phyloP scores from a whole-genome alignment of 768 basidiomycete genomes.

The Russula vinacea region DNA sequence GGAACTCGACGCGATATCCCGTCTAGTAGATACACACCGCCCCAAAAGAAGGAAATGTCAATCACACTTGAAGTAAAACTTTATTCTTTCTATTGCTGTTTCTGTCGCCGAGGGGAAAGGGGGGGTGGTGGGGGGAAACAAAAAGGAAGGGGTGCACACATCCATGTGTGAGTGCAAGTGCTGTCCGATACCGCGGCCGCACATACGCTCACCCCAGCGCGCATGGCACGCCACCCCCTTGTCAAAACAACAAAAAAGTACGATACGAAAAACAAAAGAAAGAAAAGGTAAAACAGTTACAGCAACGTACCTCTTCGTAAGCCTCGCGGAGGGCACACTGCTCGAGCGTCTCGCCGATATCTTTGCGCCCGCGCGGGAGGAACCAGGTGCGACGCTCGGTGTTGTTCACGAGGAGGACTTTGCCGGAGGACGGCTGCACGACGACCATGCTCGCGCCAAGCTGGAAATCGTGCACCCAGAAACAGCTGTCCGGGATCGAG shows the following conservation, averaged over 20 bases:
- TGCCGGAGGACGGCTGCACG: slow-evolving; percentile 54
- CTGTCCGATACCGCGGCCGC: background rate
- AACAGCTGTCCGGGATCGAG: slow-evolving; percentile 45
- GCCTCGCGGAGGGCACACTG: slow-evolving; percentile 59
- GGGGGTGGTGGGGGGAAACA: no score
- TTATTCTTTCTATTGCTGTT: background rate
- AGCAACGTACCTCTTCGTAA: slow-evolving; percentile 55
- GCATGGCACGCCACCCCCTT: slow-evolving; percentile 2
- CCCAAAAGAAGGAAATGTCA: background rate
- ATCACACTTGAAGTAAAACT: background rate
- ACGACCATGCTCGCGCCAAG: slow-evolving; percentile 63
- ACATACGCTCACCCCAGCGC: background rate
- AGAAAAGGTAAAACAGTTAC: background rate
- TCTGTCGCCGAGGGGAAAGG: background rate
- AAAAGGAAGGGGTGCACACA: background rate
- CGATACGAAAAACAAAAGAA: background rate
- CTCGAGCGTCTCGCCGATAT: slow-evolving; percentile 61
- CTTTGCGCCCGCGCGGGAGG: slow-evolving; percentile 63
- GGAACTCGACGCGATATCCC: slow-evolving; percentile 47
- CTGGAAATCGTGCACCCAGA: slow-evolving; percentile 51
- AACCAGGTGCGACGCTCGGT: slow-evolving; percentile 43
- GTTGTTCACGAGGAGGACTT: slow-evolving; percentile 48
- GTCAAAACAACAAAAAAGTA: background rate
- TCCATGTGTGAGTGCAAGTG: background rate
- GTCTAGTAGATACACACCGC: slow-evolving; percentile 44